Conservation (phyloP, 352 stramenopile genomes). For the Globisporangium megalacanthum region DNA sequence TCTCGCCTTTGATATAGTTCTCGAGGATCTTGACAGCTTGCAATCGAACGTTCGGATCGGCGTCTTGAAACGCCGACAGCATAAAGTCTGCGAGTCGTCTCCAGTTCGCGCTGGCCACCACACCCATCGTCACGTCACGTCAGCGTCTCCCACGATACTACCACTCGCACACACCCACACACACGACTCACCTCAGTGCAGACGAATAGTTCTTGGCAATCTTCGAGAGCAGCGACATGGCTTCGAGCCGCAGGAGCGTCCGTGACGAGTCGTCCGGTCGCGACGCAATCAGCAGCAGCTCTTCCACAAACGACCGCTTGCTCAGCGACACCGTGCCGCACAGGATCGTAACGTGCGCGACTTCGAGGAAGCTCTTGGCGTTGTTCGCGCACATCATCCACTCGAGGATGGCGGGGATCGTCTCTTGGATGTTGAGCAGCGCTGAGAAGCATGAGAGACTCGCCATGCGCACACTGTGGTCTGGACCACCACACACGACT, state of each 20-base stretch:
- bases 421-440: constrained; percentile 68
- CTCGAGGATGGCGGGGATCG: constrained; percentile 50
- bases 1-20: constrained; percentile 82
- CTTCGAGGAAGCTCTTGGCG: constrained; percentile 33
- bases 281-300: constrained; percentile 65
- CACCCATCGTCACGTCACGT: neutral
- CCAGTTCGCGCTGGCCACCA: constrained; percentile 41
- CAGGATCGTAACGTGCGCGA: constrained; percentile 58
- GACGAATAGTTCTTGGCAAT: constrained; percentile 78
- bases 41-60: constrained; percentile 78
- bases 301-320: constrained; percentile 67
- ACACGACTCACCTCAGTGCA: constrained; percentile 36
- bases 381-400: constrained; percentile 66
- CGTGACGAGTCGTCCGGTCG: constrained; percentile 47
- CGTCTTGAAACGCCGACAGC: constrained; percentile 75
- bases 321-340: constrained; percentile 53
- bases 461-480: constrained; percentile 74
- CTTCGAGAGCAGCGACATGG: constrained; percentile 81
- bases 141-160: neutral
- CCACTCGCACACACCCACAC: neutral
- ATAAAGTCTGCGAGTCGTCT: constrained; percentile 67
- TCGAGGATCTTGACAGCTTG: constrained; percentile 87
- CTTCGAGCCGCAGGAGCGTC: constrained; percentile 60
- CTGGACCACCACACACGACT: constrained; percentile 15
- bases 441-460: constrained; percentile 76